Conservation (phyloP, 768 basidiomycete species). For the Termitomyces bulborhizus region DNA sequence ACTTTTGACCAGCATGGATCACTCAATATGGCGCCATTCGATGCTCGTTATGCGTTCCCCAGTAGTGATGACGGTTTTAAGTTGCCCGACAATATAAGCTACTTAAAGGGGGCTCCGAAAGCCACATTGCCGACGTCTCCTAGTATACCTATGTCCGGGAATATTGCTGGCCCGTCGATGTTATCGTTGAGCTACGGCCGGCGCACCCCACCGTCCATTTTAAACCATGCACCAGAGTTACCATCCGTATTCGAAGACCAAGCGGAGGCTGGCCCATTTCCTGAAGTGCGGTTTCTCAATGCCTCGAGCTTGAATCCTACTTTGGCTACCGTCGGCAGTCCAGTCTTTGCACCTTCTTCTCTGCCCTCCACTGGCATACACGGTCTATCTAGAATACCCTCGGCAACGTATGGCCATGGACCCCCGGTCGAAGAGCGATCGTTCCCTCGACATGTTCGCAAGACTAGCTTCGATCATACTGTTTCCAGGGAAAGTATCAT, state of each 20-base stretch:
- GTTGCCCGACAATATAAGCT: slow-evolving; percentile 20
- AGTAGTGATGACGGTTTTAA: slow-evolving; percentile 19
- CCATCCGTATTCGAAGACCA: slow-evolving; percentile 42
- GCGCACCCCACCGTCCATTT: slow-evolving; percentile 36
- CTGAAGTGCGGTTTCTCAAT: slow-evolving; percentile 22
- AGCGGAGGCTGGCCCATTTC: slow-evolving; percentile 27
- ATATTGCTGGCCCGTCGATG: slow-evolving; percentile 28
- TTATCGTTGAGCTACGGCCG: slow-evolving; percentile 33
- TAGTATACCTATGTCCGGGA: slow-evolving; percentile 32
- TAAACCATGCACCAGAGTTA: slow-evolving; percentile 32
- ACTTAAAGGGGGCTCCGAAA: slow-evolving; percentile 15
- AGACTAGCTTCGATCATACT: slow-evolving; percentile 94
- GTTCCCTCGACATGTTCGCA: slow-evolving; percentile 84
- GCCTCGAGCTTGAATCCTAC: slow-evolving; percentile 29
- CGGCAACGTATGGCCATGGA: slow-evolving; percentile 30
- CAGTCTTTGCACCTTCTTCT: slow-evolving; percentile 61
- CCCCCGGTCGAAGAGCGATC: slow-evolving; percentile 35
- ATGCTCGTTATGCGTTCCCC: slow-evolving; percentile 42
- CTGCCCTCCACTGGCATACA: slow-evolving; percentile 68
- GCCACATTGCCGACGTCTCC: slow-evolving; percentile 18
- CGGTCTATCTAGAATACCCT: slow-evolving; percentile 40
- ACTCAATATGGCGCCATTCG: slow-evolving; percentile 26
- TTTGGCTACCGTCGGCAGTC: slow-evolving; percentile 36
- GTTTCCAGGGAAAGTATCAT: slow-evolving; percentile 63
- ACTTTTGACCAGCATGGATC: slow-evolving; percentile 41